Evolutionary conservation across 805 yeast genomes (phyloP), one percentile per base, ranked within the genome.

Genomic region (baker's yeast (Saccharomyces cerevisiae)): DNA sequence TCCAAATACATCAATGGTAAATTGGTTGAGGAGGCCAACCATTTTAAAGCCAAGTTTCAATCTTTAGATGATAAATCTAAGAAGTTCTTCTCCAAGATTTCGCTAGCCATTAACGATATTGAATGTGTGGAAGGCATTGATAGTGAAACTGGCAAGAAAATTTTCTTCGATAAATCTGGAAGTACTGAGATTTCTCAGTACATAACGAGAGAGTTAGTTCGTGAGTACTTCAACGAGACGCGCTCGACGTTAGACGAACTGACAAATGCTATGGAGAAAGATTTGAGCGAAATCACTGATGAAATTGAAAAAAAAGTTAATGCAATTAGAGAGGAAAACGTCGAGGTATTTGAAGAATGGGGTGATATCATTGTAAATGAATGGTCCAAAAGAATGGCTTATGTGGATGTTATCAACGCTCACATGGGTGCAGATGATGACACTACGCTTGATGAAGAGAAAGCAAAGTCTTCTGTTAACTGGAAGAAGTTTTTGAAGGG

Each of bases 341-440:
- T 85, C 52, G 91, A 87, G 58, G 77, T 84, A 0, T 78, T 83
- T 64, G 91, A 86, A 66, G 86, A 86, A 57, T 87, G 86, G 74
- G 83, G 85, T 5, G 90, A 85, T 53, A 78, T 81, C 6, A 76
- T 87, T 29, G 76, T 85, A 53, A 76, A 72, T 59, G 89, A 85
- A 59, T 85, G 84, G 70, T 79, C 86, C 6, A 78, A 79, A 51
- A 78, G 81, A 55, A 76, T 86, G 63, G 77, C 83, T 51, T 71
- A 73, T 22, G 61, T 64, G 2, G 72, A 69, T 46, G 66, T 68
- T 17, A 64, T 66, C 8, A 66, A 61, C 24, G 64, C 61, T 14
- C 61, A 60, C 43, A 41, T 59, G 41, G 59, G 55, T 28, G 46
- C 48, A 1, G 30, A 26, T 9, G 50, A 52, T 26, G 46, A 53